phyloP scores from a whole-genome alignment of 371 early-diverging fungal genomes.

The Entomophthora muscae region DNA sequence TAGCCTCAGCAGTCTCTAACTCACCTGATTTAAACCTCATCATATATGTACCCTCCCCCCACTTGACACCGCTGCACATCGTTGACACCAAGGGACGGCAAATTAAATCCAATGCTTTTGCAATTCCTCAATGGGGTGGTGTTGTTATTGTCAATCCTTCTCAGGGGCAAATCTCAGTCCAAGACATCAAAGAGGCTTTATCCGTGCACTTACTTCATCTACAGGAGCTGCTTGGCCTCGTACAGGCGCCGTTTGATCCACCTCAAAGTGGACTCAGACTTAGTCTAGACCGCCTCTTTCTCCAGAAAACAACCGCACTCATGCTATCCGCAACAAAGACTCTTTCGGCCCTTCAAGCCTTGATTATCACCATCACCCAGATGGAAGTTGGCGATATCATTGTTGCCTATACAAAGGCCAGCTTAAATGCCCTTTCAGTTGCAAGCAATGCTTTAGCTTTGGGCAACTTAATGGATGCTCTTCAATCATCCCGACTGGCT shows the following conservation, averaged over 20 bases:
- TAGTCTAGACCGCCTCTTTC: not conserved
- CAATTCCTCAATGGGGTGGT: constrained; percentile 7
- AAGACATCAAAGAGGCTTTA: not conserved
- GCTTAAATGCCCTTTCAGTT: not conserved
- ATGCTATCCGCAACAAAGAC: not conserved
- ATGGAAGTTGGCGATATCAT: not conserved
- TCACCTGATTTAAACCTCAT: not conserved
- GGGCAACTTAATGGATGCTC: not conserved
- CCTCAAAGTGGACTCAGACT: not conserved
- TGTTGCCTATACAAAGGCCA: not conserved
- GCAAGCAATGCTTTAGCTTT: not conserved
- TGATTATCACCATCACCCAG: not conserved
- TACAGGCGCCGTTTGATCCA: not conserved
- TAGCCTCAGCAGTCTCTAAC: not conserved
- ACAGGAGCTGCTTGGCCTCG: not conserved
- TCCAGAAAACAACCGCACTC: not conserved
- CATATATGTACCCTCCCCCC: not conserved
- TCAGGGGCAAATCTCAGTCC: not conserved
- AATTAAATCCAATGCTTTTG: not conserved
- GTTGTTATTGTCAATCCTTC: not conserved
- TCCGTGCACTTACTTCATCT: not conserved
- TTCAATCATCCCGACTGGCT: not conserved
- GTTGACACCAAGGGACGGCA: not conserved
- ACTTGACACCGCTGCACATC: not conserved
- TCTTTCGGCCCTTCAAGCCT: not conserved